Conservation (phyloP, 192 early-diverging fungal genomes). For the Entrophospora sp. region DNA sequence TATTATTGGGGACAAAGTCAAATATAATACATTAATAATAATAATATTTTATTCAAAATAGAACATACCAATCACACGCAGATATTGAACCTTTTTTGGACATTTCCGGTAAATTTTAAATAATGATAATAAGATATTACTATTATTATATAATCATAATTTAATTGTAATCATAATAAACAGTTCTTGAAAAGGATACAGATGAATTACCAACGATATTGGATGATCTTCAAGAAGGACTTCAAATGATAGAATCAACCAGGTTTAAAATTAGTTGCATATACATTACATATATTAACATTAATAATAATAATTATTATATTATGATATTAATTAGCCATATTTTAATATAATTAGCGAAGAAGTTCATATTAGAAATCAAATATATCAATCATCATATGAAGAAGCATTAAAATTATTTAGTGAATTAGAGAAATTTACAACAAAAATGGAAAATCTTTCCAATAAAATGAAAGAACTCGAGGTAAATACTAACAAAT, state of each 20-base stretch:
- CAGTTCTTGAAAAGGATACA: constrained; percentile 20
- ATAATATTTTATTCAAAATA: neutral
- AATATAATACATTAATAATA: too few species aligned
- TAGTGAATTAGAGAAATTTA: constrained; percentile 11
- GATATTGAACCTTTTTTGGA: neutral
- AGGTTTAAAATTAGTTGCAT: too few species aligned
- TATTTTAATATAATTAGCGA: constrained; percentile 6
- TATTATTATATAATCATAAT: too few species aligned
- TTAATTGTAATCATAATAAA: neutral
- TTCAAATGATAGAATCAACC: constrained; percentile 15
- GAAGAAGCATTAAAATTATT: constrained; percentile 15
- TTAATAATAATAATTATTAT: too few species aligned
- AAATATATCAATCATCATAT: constrained; percentile 16
- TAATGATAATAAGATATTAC: too few species aligned
- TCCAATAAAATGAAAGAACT: neutral
- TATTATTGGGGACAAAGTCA: too few species aligned
- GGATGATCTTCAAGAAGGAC: constrained; percentile 19
- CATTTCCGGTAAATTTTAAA: constrained; percentile 9
- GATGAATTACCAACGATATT: constrained; percentile 8
- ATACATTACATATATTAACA: too few species aligned
- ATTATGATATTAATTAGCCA: too few species aligned
- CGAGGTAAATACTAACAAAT: too few species aligned
- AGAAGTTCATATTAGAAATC: constrained; percentile 14
- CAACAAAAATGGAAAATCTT: constrained; percentile 3
- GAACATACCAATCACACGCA: constrained; percentile 13